These are phyloP conservation scores for Tylopilus sp. DNA, from an alignment of 768 basidiomycete species.

Conservation along the genomic window DNA sequence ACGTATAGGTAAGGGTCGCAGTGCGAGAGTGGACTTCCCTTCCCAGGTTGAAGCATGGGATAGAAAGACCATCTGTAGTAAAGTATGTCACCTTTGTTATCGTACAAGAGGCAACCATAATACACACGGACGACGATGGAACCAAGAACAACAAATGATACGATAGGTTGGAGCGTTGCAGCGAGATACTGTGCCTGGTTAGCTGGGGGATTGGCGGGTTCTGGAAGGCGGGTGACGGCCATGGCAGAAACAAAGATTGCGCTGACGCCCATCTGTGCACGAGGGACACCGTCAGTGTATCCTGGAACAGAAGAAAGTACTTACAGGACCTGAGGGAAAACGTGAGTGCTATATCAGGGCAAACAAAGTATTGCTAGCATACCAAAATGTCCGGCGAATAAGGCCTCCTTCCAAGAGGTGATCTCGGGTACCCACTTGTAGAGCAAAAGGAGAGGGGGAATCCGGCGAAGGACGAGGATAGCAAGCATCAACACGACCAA, in stretches of 20 bases:
- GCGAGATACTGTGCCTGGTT: slow-evolving; percentile 73
- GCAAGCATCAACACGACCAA: slow-evolving; percentile 63
- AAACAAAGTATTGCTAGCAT: slow-evolving; percentile 9
- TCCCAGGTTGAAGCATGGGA: slow-evolving; percentile 61
- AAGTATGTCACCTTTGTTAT: neutral
- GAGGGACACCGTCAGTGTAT: neutral
- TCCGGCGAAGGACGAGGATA: slow-evolving; percentile 73
- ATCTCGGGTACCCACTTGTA: slow-evolving; percentile 91
- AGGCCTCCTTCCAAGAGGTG: slow-evolving; percentile 74
- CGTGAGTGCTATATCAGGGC: slow-evolving; percentile 1
- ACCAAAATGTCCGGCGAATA: slow-evolving; percentile 93
- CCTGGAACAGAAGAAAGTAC: slow-evolving; percentile 18
- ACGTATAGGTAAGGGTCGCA: slow-evolving; percentile 42
- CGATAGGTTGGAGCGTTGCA: slow-evolving; percentile 72
- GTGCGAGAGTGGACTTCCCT: slow-evolving; percentile 45
- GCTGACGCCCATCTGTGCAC: slow-evolving; percentile 79
- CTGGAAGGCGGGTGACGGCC: slow-evolving; percentile 60
- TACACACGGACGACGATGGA: slow-evolving; percentile 80
- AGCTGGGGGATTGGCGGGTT: slow-evolving; percentile 54
- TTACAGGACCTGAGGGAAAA: slow-evolving; percentile 46
- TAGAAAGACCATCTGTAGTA: slow-evolving; percentile 59
- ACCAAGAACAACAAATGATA: slow-evolving; percentile 80
- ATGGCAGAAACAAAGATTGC: slow-evolving; percentile 85
- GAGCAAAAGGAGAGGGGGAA: slow-evolving; percentile 73
- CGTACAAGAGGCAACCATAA: neutral